phyloP scores from a whole-genome alignment of 495 filamentous ascomycete species.

The Thermochaetoides thermophila region DNA sequence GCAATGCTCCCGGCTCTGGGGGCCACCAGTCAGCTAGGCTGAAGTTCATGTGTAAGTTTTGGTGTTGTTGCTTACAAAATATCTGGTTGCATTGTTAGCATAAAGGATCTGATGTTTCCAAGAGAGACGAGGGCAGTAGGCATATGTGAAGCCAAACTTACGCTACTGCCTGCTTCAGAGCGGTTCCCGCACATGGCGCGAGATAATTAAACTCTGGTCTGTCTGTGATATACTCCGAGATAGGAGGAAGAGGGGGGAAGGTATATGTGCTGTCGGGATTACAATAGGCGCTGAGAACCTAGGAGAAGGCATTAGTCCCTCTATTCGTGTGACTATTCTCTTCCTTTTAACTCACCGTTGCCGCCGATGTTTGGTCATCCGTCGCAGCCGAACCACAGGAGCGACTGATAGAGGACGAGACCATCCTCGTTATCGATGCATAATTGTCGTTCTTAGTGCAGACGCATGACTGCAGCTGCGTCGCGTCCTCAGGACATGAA shows the following conservation, averaged over 20 bases:
- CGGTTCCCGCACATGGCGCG: conserved; percentile 29
- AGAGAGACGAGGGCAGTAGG: no score
- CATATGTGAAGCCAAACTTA: conserved; percentile 9
- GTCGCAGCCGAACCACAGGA: conserved; percentile 28
- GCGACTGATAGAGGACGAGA: conserved; percentile 24
- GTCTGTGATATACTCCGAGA: conserved; percentile 33
- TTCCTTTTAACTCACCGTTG: conserved; percentile 15
- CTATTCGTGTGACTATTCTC: neutral
- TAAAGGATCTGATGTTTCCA: no score
- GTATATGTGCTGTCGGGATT: conserved; percentile 21
- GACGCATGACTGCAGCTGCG: conserved; percentile 31
- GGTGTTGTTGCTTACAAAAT: conserved; percentile 15
- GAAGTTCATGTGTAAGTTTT: neutral
- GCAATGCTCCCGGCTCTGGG: conserved; percentile 18
- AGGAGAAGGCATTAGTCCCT: neutral
- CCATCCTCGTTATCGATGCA: conserved; percentile 20
- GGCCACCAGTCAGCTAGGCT: neutral
- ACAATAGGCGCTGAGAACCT: conserved; percentile 29
- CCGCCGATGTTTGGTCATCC: conserved; percentile 31
- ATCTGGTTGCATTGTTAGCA: conserved; percentile 15
- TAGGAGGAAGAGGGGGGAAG: conserved; percentile 25
- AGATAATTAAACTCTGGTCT: conserved; percentile 25
- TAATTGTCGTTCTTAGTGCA: conserved; percentile 35
- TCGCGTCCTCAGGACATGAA: conserved; percentile 24
- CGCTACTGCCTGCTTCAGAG: conserved; percentile 25